Conservation (phyloP, 1,139 yeast species). For the Magnusiomyces fungicola region DNA sequence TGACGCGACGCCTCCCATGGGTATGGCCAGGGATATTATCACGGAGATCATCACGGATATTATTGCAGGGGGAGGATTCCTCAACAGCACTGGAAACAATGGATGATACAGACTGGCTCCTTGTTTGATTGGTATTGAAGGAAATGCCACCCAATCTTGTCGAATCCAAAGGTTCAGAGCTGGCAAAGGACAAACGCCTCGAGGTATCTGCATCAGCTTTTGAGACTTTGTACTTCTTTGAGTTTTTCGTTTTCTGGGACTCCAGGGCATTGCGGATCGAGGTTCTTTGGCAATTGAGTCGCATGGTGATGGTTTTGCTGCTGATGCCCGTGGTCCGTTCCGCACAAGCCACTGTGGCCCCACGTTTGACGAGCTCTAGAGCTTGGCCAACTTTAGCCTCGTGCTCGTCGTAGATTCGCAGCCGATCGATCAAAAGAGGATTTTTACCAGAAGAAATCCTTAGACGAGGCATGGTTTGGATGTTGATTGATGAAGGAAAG, state of each 20-base stretch:
- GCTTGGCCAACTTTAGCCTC: conserved; percentile 1
- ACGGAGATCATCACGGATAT: not conserved
- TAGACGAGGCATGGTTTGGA: conserved; percentile 3
- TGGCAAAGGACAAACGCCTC: not conserved
- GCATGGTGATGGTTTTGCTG: conserved; percentile 6
- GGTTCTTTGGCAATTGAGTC: not conserved
- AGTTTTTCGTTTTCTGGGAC: not conserved
- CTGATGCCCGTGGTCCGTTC: not conserved
- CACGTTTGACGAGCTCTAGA: conserved; percentile 1
- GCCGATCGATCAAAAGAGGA: conserved; percentile 1
- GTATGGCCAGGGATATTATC: no score
- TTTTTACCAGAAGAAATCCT: not conserved
- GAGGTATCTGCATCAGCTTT: not conserved
- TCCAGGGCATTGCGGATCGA: conserved; percentile 3
- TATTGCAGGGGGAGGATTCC: not conserved
- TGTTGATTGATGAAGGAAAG: not conserved
- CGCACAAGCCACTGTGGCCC: conserved; percentile 2
- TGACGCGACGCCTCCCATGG: no score
- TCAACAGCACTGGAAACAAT: not conserved
- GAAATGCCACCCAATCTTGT: no score
- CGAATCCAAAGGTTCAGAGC: no score
- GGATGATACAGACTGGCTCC: not conserved
- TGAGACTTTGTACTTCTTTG: not conserved
- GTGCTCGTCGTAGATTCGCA: conserved; percentile 3
- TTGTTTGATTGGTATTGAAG: not conserved